Evolutionary conservation across 2,329 filamentous ascomycete species (phyloP), one percentile per base, ranked within the genome.

Genomic region (Apiospora aurea): DNA sequence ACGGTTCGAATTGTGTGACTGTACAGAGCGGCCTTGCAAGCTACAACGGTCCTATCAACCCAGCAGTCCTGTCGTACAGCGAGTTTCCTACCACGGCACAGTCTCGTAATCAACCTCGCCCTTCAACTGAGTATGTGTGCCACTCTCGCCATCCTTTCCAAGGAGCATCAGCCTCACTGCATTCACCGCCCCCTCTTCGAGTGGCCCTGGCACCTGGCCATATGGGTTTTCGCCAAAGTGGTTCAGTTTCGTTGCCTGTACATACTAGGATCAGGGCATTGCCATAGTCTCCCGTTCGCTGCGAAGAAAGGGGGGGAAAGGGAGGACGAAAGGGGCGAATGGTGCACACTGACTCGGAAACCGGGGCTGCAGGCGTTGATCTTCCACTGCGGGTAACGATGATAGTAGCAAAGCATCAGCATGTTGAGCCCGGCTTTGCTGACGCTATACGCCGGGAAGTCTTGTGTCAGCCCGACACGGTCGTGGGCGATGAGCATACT

Each of bases 341-440:
- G n/a, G 64, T 38, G 24, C 16, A 26, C 7, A 46, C 41, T 46
- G 16, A 70, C 53, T 34, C 69, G 29, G 14, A 61, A 70, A n/a
- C 51, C 53, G 2, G 69, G 69, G 26, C 53, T 44, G 24, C 53
- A 70, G 10, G 41, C 38, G 26, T 70, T 70, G 53, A 66, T 29
- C 69, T 70, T 70, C 69, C 53, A 70, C 26, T 70, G 21, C 16
- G 53, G 53, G 11, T 41, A 70, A 11, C 53, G n/a, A 21, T 70
- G 69, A 41, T 64, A 41, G 53, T 70, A 46, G 18, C n/a, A n/a
- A 2, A 70, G 21, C 24, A 64, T 64, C 13, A 67, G 6, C 26
- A 67, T 49, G 18, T 70, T 67, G 5, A 66, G 18, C 7, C 44
- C 69, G 24, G 69, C 69, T 14, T 70, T 70, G 41, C 43, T 67